These are phyloP conservation scores for Chlorella variabilis DNA, from an alignment of 163 green algal species.

Conservation along the genomic window DNA sequence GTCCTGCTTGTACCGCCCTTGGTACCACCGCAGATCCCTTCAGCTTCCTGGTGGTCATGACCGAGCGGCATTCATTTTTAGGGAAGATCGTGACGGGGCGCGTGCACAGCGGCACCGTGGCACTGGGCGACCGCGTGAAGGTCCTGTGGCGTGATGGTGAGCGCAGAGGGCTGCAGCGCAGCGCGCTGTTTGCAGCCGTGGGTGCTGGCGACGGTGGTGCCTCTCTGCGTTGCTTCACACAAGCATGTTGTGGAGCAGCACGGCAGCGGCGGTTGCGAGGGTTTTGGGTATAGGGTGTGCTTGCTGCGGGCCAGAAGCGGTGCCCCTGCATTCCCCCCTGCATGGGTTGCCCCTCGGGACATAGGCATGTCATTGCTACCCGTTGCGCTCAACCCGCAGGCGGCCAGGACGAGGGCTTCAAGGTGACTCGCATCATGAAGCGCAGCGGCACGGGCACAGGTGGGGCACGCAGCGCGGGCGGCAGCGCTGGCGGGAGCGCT, in stretches of 20 bases:
- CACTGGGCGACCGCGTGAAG: conserved; percentile 54
- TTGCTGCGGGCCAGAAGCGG: too few relatives aligned
- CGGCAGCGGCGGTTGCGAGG: too few relatives aligned
- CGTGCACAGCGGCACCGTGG: conserved; percentile 58
- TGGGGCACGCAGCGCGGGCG: not conserved
- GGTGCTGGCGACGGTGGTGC: too few relatives aligned
- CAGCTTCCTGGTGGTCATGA: conserved; percentile 78
- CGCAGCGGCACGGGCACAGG: conserved; percentile 47
- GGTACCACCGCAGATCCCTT: conserved; percentile 55
- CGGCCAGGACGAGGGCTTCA: conserved; percentile 10
- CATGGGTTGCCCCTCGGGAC: too few relatives aligned
- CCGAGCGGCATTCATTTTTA: conserved; percentile 77
- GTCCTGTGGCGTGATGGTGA: conserved; percentile 54
- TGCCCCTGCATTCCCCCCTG: too few relatives aligned
- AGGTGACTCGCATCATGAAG: conserved; percentile 77
- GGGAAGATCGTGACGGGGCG: conserved; percentile 74
- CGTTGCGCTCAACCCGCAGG: too few relatives aligned
- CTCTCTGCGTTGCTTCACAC: too few relatives aligned
- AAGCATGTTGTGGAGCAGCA: too few relatives aligned
- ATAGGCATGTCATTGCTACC: too few relatives aligned
- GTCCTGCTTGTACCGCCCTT: not conserved
- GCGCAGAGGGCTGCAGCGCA: not conserved
- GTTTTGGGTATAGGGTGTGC: too few relatives aligned
- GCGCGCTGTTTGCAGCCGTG: not conserved
- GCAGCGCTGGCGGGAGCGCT: too few relatives aligned